Evolutionary conservation across 306 rosid species (phyloP).

Genomic region (Fragaria vesca): DNA sequence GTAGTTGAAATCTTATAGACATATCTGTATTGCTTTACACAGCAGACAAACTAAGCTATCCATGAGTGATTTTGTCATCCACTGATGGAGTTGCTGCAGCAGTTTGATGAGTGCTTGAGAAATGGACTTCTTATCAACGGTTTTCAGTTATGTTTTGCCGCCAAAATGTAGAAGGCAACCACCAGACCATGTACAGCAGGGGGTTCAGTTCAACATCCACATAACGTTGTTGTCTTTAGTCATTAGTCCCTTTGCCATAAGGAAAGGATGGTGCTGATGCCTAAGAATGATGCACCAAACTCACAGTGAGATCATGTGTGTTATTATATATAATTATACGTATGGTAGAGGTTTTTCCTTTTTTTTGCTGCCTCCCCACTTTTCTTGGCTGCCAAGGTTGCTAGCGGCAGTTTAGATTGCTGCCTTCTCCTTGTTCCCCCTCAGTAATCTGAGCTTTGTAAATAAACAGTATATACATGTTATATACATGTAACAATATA

Average conservation of each 20-base stretch:
- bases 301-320: conserved; percentile 22
- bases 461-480: neutral
- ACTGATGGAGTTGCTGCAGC: conserved; percentile 37
- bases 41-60: conserved; percentile 47
- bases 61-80: conserved; percentile 26
- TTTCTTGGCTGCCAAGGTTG: conserved; percentile 41
- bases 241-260: conserved; percentile 20
- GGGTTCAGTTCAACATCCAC: conserved; percentile 22
- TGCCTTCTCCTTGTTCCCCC: conserved; percentile 17
- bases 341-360: conserved; percentile 9
- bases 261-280: conserved; percentile 29
- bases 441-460: no score
- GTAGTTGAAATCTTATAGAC: conserved; percentile 20
- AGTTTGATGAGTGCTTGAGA: conserved; percentile 22
- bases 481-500: no score
- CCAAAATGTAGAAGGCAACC: conserved; percentile 29
- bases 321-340: conserved; percentile 23
- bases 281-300: conserved; percentile 25
- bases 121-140: conserved; percentile 20
- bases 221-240: conserved; percentile 5
- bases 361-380: conserved; percentile 23
- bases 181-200: conserved; percentile 25
- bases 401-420: conserved; percentile 25
- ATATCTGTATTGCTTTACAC: conserved; percentile 31
- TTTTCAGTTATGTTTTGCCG: conserved; percentile 7